These are phyloP conservation scores for Aspergillus tubingensis DNA, from an alignment of 2,329 filamentous ascomycete species.

Conservation along the genomic window DNA sequence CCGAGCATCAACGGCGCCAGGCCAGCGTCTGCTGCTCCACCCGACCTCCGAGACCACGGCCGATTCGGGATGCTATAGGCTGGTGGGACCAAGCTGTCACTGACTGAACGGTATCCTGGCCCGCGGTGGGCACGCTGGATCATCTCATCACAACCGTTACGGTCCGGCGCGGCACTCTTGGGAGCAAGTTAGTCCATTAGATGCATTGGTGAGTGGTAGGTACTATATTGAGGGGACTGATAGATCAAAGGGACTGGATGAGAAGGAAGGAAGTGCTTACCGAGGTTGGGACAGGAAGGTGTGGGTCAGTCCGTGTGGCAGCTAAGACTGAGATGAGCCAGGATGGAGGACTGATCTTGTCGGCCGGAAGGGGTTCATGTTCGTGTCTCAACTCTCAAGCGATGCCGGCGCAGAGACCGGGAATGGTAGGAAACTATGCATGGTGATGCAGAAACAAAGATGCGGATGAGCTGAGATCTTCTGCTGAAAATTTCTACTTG, in stretches of 20 bases:
- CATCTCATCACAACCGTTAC: slow-evolving; percentile 8
- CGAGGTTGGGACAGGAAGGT: neutral
- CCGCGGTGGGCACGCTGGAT: neutral
- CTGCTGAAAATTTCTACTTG: too few relatives aligned
- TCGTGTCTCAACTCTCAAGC: too few relatives aligned
- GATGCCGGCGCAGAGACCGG: neutral
- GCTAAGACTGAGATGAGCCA: neutral
- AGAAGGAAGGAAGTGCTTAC: neutral
- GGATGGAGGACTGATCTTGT: neutral
- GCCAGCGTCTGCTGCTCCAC: slow-evolving; percentile 3
- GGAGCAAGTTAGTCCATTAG: neutral
- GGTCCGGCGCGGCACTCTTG: slow-evolving; percentile 7
- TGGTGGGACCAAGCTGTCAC: slow-evolving; percentile 1
- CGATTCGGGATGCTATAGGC: slow-evolving; percentile 2
- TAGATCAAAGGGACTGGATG: neutral
- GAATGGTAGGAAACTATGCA: neutral
- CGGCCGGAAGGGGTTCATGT: neutral
- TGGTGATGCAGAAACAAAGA: neutral
- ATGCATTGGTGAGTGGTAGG: neutral
- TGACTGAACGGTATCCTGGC: neutral
- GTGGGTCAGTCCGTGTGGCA: neutral
- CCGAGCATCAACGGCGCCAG: slow-evolving; percentile 8
- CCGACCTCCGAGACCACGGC: neutral
- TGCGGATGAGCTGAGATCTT: neutral
- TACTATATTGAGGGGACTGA: neutral